Evolutionary conservation across 805 yeast species (phyloP).

Genomic region (Millerozyma acaciae): DNA sequence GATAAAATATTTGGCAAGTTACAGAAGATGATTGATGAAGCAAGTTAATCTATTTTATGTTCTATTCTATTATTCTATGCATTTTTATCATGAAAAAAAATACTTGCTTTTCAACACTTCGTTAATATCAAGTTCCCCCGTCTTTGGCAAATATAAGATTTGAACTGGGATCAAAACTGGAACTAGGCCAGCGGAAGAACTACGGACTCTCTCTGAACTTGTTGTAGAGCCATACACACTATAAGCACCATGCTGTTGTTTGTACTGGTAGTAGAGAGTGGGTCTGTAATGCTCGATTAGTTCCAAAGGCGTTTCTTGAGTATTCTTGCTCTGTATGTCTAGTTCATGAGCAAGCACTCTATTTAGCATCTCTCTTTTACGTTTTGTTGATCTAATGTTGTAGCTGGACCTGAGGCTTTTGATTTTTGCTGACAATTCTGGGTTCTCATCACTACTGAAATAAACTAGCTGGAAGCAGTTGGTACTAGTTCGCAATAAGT

Average conservation of each 20-base stretch:
- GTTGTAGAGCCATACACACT: constrained; percentile 3
- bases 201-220: constrained; percentile 1
- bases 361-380: constrained; percentile 5
- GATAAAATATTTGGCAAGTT: constrained; percentile 58
- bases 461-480: constrained; percentile 32
- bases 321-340: constrained; percentile 4
- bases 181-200: constrained; percentile 8
- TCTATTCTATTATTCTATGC: no score
- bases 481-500: constrained; percentile 19
- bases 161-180: constrained; percentile 31
- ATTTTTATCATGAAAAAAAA: constrained; percentile 31
- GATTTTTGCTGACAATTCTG: constrained; percentile 7
- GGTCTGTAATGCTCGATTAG: constrained; percentile 22
- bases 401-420: constrained; percentile 7
- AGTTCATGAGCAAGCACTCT: constrained; percentile 13
- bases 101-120: constrained; percentile 29
- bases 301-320: constrained; percentile 1
- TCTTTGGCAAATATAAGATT: constrained; percentile 24
- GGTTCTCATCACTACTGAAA: constrained; percentile 15
- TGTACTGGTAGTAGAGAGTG: constrained; percentile 13
- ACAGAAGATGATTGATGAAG: constrained; percentile 51
- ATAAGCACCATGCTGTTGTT: constrained; percentile 3
- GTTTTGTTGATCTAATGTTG: neutral
- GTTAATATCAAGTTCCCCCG: constrained; percentile 30
- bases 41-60: constrained; percentile 4